These are phyloP conservation scores for Meyerozyma athensensis DNA, from an alignment of 1,139 yeast genomes.

Conservation along the genomic window DNA sequence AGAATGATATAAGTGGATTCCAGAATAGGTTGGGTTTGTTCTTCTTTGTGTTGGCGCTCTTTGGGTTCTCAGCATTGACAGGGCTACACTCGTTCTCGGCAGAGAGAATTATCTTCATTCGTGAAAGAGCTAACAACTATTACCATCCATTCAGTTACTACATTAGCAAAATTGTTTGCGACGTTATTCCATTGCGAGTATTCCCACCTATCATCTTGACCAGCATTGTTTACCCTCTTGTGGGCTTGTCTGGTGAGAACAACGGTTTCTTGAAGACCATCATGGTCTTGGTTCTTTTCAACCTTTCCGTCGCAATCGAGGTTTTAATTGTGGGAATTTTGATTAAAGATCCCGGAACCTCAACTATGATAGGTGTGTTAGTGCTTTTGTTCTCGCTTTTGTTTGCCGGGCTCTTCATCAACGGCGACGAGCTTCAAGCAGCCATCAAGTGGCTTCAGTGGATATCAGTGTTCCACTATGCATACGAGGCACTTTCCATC, in stretches of 20 bases:
- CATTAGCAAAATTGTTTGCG: constrained; percentile 79
- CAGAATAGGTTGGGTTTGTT: constrained; percentile 92
- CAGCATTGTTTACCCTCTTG: constrained; percentile 87
- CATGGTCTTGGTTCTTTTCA: constrained; percentile 70
- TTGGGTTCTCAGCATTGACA: constrained; percentile 90
- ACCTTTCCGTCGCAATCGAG: constrained; percentile 79
- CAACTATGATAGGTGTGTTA: constrained; percentile 83
- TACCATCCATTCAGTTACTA: constrained; percentile 85
- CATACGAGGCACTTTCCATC: constrained; percentile 86
- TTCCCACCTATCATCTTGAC: constrained; percentile 83
- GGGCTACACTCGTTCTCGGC: constrained; percentile 84
- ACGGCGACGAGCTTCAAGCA: constrained; percentile 67
- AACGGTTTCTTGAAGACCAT: constrained; percentile 74
- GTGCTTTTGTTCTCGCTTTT: constrained; percentile 76
- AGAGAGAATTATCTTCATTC: constrained; percentile 81
- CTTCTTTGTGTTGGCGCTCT: constrained; percentile 82
- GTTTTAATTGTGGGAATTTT: constrained; percentile 83
- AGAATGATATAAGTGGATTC: constrained; percentile 90
- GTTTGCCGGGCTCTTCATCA: constrained; percentile 90
- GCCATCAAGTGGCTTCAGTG: constrained; percentile 78
- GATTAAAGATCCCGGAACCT: constrained; percentile 87
- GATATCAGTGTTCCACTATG: constrained; percentile 88
- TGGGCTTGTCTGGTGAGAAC: constrained; percentile 77
- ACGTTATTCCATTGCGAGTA: constrained; percentile 81
- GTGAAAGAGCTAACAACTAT: constrained; percentile 93